Base-by-base conservation (phyloP, 176 grass and related monocot species). In the Paspalum vaginatum region DNA sequence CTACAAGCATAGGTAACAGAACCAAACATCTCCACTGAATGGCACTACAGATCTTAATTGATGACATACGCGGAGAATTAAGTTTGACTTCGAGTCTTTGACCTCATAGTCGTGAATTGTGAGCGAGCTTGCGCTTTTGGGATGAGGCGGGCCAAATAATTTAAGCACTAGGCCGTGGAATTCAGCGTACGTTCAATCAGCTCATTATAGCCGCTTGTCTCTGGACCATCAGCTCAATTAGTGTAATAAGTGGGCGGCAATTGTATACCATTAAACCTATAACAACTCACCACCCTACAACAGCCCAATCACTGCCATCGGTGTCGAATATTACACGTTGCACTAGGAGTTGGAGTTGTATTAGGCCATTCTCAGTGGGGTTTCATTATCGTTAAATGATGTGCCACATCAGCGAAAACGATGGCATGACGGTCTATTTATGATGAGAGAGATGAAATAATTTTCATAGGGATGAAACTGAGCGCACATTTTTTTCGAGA, bases 111-210 rank as follows among this genome's bases (percentile, higher is more conserved):
- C 9, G 45, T 64, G 56, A 14, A 18, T 50, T 6, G 45, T 64
- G 56, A 72, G 65, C 48, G 54, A 62, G 11, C 3, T 57, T 40
- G 70, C 26, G 40, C 82, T 64, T 81, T 85, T 11, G 16, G 20
- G 20, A 18, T 39, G 5, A 24, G 32, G 46, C 6, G 27, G 55
- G 54, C 70, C 26, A 67, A 57, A 57, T 49, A 85, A 88, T 58
- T 85, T 64, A 27, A 81, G 55, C 81, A 85, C 64, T 76, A 40
- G 49, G 57, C 11, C 2, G 41, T 72, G n/a, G 77, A 89, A 89
- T 89, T 85, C 45, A 54, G 62, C 4, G 5, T 25, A 49, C 7
- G 44, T 14, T 63, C 7, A 54, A 77, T 88, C 70, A 84, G 87
- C 68, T 49, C 16, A 47, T 67, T 68, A 68, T 70, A 62, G 51